These are phyloP conservation scores for Tylopilus sp. DNA, from an alignment of 1,284 basidiomycete species.

Conservation along the genomic window DNA sequence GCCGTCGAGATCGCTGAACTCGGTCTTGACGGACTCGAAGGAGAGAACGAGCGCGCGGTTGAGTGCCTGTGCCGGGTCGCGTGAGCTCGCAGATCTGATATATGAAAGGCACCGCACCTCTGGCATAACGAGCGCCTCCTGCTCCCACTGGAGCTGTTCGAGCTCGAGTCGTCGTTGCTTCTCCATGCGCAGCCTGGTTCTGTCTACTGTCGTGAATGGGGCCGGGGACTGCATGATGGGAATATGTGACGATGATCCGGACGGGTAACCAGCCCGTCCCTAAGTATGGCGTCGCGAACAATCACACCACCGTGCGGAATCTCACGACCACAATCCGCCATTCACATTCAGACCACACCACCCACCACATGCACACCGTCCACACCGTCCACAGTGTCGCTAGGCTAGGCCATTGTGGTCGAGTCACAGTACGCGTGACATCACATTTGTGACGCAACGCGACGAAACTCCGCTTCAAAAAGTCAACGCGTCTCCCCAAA, in stretches of 20 bases:
- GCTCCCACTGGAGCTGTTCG: constrained; percentile 60
- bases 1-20: constrained; percentile 62
- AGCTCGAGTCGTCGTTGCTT: constrained; percentile 49
- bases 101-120: constrained; percentile 46
- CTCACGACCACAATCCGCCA: constrained; percentile 11
- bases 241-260: neutral
- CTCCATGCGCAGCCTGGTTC: constrained; percentile 44
- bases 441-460: constrained; percentile 42
- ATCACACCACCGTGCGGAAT: neutral
- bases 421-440: constrained; percentile 36
- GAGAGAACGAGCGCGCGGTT: constrained; percentile 49
- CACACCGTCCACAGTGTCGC: neutral
- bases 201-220: constrained; percentile 24
- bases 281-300: neutral
- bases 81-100: constrained; percentile 10
- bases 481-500: constrained; percentile 33
- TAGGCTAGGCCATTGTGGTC: no score
- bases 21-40: constrained; percentile 57
- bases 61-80: constrained; percentile 49
- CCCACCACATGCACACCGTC: neutral
- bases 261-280: constrained; percentile 19
- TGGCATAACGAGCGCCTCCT: constrained; percentile 61
- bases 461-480: constrained; percentile 49
- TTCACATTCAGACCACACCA: constrained; percentile 13
- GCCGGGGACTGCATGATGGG: constrained; percentile 26